phyloP scores from a whole-genome alignment of 176 grass and related monocot species.

The Avena eriantha region DNA sequence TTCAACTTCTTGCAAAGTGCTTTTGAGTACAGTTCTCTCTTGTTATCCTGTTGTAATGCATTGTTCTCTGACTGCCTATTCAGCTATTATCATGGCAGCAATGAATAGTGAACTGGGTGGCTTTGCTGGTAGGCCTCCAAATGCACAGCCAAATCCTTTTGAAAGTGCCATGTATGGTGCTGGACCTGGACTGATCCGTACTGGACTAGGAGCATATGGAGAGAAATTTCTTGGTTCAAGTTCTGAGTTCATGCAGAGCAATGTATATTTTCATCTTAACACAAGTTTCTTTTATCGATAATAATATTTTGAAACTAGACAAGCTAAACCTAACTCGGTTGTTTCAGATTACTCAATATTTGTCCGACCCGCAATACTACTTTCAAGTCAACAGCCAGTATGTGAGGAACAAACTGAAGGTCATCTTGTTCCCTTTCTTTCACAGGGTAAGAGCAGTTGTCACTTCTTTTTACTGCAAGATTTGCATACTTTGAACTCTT shows the following conservation, averaged over 20 bases:
- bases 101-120: conserved; percentile 58
- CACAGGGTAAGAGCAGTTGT: conserved; percentile 62
- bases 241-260: conserved; percentile 93
- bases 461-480: background rate
- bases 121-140: conserved; percentile 36
- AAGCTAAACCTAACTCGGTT: conserved; percentile 13
- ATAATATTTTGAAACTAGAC: background rate
- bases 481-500: conserved; percentile 1
- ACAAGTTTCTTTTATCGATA: background rate
- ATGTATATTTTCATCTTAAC: conserved; percentile 50
- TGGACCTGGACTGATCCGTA: conserved; percentile 70
- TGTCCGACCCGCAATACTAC: conserved; percentile 86
- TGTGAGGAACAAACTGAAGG: conserved; percentile 92
- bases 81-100: conserved; percentile 43
- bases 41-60: conserved; percentile 9
- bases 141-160: conserved; percentile 71
- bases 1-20: background rate
- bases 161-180: conserved; percentile 79
- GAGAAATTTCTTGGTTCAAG: conserved; percentile 76
- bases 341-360: conserved; percentile 71
- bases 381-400: conserved; percentile 97
- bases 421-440: conserved; percentile 87
- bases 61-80: conserved; percentile 28
- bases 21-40: background rate
- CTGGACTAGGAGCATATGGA: conserved; percentile 72